Percentiles rank a stretch among this genome's conserved stretches.
phyloP scores from a whole-genome alignment of 78 protist genomes.

The Diacronema lutheri region DNA sequence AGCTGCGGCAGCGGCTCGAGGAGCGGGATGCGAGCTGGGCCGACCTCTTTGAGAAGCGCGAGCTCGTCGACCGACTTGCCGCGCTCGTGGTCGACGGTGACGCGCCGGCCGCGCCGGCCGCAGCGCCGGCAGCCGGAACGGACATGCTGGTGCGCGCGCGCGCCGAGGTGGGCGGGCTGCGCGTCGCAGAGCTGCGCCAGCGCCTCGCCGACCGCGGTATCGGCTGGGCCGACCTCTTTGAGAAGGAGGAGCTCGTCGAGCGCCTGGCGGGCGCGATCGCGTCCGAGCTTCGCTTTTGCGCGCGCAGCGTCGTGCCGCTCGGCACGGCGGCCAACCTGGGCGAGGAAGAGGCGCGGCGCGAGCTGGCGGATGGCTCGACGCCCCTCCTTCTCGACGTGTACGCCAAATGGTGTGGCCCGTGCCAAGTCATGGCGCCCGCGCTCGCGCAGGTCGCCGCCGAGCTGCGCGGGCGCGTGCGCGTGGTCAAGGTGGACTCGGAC shows the following conservation, averaged over 20 bases:
- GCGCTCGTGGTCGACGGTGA: too few species aligned
- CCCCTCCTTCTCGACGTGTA: not conserved
- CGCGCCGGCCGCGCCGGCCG: too few species aligned
- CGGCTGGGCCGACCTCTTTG: not conserved
- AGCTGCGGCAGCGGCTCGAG: too few species aligned
- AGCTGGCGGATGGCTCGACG: constrained; percentile 4
- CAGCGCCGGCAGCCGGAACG: too few species aligned
- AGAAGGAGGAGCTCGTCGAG: not conserved
- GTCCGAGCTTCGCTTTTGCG: not conserved
- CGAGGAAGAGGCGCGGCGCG: not conserved
- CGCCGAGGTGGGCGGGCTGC: not conserved
- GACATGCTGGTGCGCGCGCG: not conserved
- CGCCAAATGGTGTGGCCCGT: constrained; percentile 25
- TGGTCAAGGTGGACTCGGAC: not conserved
- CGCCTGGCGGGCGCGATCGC: not conserved
- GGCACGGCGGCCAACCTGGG: not conserved
- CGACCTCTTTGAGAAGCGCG: too few species aligned
- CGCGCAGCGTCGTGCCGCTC: not conserved
- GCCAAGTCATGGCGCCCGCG: constrained; percentile 23
- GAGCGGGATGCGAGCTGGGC: too few species aligned
- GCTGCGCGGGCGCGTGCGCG: not conserved
- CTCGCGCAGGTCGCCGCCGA: not conserved
- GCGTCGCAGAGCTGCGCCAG: not conserved
- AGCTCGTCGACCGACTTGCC: too few species aligned
- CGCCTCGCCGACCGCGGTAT: not conserved